Evolutionary conservation across 805 yeast genomes (phyloP).

Genomic region (Metschnikowia continentalis): DNA sequence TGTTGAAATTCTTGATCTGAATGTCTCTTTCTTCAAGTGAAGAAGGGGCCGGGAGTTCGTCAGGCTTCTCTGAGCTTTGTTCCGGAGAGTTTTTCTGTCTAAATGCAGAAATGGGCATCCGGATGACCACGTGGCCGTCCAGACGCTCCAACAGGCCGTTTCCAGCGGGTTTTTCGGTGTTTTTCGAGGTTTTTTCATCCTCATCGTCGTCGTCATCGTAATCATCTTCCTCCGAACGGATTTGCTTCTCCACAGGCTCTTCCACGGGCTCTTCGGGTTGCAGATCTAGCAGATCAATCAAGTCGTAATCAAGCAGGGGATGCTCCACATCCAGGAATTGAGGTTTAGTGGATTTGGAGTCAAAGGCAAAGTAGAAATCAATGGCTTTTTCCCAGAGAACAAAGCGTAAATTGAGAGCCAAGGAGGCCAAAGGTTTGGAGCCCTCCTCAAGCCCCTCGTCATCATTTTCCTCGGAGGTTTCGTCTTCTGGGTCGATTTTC

Average conservation of each 20-base stretch:
- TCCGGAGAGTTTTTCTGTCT: slow-evolving; percentile 5
- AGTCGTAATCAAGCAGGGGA: slow-evolving; percentile 31
- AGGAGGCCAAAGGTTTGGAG: slow-evolving; percentile 23
- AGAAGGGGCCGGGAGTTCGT: slow-evolving; percentile 9
- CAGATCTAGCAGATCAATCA: slow-evolving; percentile 25
- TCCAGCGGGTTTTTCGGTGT: slow-evolving; percentile 12
- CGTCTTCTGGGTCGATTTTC: slow-evolving; percentile 17
- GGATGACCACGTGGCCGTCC: slow-evolving; percentile 29
- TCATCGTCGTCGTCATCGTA: slow-evolving; percentile 21
- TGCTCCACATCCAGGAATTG: slow-evolving; percentile 24
- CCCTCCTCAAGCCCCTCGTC: slow-evolving; percentile 44
- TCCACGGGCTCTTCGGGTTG: neutral
- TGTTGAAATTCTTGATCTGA: slow-evolving; percentile 61
- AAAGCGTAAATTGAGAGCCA: slow-evolving; percentile 63
- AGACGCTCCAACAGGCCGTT: slow-evolving; percentile 17
- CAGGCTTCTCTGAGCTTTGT: slow-evolving; percentile 10
- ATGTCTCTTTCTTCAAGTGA: slow-evolving; percentile 38
- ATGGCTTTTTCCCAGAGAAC: slow-evolving; percentile 70
- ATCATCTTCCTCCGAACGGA: slow-evolving; percentile 16
- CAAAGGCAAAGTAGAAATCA: slow-evolving; percentile 38
- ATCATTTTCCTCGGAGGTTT: slow-evolving; percentile 5
- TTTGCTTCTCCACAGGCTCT: neutral
- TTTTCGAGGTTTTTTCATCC: slow-evolving; percentile 14
- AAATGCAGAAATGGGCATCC: slow-evolving; percentile 31
- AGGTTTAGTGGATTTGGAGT: slow-evolving; percentile 7